Base-by-base conservation (phyloP, 1,284 basidiomycete genomes). In the Papiliotrema fonsecae region DNA sequence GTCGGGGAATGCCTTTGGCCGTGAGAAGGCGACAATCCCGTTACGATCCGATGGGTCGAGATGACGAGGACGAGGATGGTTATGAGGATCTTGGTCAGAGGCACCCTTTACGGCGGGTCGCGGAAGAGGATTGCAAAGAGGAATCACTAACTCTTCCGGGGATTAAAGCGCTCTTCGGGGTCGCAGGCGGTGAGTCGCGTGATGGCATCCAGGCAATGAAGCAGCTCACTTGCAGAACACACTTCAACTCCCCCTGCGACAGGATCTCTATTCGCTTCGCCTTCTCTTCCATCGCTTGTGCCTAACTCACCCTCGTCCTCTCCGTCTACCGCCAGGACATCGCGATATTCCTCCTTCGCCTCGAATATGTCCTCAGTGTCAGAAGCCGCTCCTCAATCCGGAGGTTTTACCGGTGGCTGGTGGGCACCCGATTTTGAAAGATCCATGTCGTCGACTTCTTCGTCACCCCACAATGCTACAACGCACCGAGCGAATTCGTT, bases 361-460 rank as follows among this genome's bases (percentile, higher is more conserved):
- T 68, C 67, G 5, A 54, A 57, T 0, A 48, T 45, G 13, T 60
- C 64, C 11, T 44, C 54, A 11, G 42, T 57, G 5, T 51, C 59
- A 5, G 60, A 58, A 6, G 44, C 48, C 16, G n/a, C n/a, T n/a
- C n/a, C n/a, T n/a, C n/a, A n/a, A n/a, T n/a, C n/a, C n/a, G n/a
- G n/a, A n/a, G n/a, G n/a, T n/a, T 28, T 38, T 25, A 18, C 11
- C 14, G n/a, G 19, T 6, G 62, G 66, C 9, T 69, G 70, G 67
- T 72, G 70, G 70, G 60, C 61, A 6, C 62, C 68, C 7, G 63
- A 68, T 2, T 65, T 51, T 45, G 63, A 55, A 34, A 52, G 47
- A 24, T 31, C 38, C 13, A 21, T 34, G 34, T 45, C 51, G 13
- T 31, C 41, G 18, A 39, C 45, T 49, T 24, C 44, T 7, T 21